These are phyloP conservation scores for Orbilia brochopaga DNA, from an alignment of 2,329 filamentous ascomycete species.

Conservation along the genomic window DNA sequence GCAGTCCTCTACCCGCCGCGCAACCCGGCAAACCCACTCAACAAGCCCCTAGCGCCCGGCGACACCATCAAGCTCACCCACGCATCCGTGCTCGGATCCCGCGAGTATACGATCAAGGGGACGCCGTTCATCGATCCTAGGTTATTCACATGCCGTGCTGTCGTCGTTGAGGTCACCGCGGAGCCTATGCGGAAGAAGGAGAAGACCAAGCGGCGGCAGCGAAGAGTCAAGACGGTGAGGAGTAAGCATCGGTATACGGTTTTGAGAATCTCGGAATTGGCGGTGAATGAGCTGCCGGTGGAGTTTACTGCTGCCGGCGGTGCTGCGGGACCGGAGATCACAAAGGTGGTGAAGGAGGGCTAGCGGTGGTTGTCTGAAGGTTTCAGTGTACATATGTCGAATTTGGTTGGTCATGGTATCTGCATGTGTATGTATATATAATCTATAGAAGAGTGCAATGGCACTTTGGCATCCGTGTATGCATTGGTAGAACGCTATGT, in stretches of 20 bases:
- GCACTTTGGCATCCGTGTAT: background rate
- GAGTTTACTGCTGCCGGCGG: conserved; percentile 60
- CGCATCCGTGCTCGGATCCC: conserved; percentile 78
- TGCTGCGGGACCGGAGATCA: conserved; percentile 54
- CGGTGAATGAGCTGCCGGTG: conserved; percentile 67
- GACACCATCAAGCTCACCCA: conserved; percentile 88
- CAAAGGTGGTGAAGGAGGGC: background rate
- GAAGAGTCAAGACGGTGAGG: conserved; percentile 74
- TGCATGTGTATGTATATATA: conserved; percentile 1
- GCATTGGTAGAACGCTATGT: background rate
- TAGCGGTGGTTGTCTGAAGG: background rate
- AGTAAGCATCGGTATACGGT: conserved; percentile 94
- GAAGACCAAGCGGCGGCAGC: conserved; percentile 80
- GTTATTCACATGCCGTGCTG: conserved; percentile 82
- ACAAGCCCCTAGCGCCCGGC: conserved; percentile 62
- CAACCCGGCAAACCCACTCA: conserved; percentile 25
- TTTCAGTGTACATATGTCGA: background rate
- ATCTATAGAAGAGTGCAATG: background rate
- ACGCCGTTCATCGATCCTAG: conserved; percentile 80
- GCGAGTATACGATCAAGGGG: conserved; percentile 88
- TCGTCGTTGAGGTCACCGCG: conserved; percentile 81
- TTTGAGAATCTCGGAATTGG: conserved; percentile 80
- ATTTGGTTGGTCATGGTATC: background rate
- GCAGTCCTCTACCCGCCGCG: conserved; percentile 70
- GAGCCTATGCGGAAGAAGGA: conserved; percentile 78